Evolutionary conservation across 2,329 filamentous ascomycete species (phyloP).

Genomic region (Epichloe gansuensis): DNA sequence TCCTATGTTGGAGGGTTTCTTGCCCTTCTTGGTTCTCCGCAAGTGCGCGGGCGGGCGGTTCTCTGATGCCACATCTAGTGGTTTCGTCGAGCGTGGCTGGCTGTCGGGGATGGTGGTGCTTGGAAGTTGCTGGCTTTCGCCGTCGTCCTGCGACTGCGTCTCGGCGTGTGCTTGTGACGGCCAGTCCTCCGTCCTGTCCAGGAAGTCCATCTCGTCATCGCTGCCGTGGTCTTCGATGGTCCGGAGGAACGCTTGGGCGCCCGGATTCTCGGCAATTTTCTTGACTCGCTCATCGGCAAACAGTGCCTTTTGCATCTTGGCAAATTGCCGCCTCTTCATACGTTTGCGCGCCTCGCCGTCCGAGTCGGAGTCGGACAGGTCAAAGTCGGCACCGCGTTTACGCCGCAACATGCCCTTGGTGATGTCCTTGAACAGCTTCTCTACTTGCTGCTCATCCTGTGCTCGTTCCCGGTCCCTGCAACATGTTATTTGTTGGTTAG

Average conservation of each 20-base stretch:
- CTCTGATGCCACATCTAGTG: conserved; percentile 18
- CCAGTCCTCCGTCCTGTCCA: conserved; percentile 34
- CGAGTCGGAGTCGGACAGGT: conserved; percentile 84
- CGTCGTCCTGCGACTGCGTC: conserved; percentile 16
- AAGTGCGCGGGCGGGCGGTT: conserved; percentile 40
- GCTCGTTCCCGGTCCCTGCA: conserved; percentile 63
- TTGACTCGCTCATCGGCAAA: conserved; percentile 80
- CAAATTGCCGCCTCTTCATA: conserved; percentile 77
- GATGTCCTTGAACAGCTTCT: conserved; percentile 86
- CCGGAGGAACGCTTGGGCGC: conserved; percentile 78
- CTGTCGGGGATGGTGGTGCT: conserved; percentile 35
- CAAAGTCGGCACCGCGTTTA: conserved; percentile 69
- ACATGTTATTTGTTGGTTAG: conserved; percentile 8
- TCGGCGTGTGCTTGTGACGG: conserved; percentile 21
- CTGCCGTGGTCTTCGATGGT: conserved; percentile 73
- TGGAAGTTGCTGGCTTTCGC: conserved; percentile 14
- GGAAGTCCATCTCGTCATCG: conserved; percentile 66
- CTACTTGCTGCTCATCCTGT: conserved; percentile 74
- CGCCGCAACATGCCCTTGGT: conserved; percentile 77
- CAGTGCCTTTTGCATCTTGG: conserved; percentile 80
- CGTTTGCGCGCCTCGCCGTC: conserved; percentile 64
- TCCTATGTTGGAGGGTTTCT: conserved; percentile 60
- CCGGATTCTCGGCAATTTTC: conserved; percentile 79
- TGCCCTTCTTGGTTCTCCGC: conserved; percentile 47
- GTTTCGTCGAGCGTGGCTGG: conserved; percentile 31